Conservation (phyloP, 2,329 filamentous ascomycete genomes). For the Colletotrichum endophyticum region DNA sequence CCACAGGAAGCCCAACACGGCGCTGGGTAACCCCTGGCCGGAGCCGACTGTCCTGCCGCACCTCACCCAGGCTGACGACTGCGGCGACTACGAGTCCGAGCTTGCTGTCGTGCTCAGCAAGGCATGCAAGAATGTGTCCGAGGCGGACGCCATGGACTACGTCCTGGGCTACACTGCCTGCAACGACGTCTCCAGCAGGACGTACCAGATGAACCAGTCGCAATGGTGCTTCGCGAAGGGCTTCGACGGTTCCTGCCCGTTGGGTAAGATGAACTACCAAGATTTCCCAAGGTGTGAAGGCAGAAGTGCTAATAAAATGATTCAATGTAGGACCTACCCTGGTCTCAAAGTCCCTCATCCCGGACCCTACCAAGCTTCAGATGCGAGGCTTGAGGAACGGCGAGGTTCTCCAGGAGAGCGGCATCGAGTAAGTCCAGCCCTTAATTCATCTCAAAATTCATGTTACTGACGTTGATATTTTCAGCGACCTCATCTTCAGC, state of each 20-base stretch:
- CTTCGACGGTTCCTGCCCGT: constrained; percentile 59
- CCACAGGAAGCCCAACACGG: constrained; percentile 53
- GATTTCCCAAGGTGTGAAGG: not conserved
- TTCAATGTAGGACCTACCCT: constrained; percentile 46
- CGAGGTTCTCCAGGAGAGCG: constrained; percentile 52
- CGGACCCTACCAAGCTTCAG: constrained; percentile 43
- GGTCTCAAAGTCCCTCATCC: constrained; percentile 46
- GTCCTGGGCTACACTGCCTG: constrained; percentile 67
- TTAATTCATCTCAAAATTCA: constrained; percentile 29
- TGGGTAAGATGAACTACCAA: constrained; percentile 26
- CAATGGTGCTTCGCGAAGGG: constrained; percentile 66
- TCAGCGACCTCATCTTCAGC: constrained; percentile 56
- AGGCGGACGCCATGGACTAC: constrained; percentile 61
- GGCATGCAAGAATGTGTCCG: constrained; percentile 56
- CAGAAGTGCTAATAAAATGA: fast-evolving
- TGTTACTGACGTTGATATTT: constrained; percentile 22
- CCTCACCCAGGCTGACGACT: constrained; percentile 50
- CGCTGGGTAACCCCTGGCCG: constrained; percentile 59
- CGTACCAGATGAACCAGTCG: constrained; percentile 56
- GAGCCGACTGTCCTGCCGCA: constrained; percentile 57
- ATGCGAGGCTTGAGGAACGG: constrained; percentile 55
- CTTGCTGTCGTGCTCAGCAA: constrained; percentile 61
- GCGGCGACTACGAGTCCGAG: constrained; percentile 65
- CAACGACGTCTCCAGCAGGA: constrained; percentile 68
- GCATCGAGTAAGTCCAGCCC: constrained; percentile 26